A percentile compares a stretch with the other conserved stretches of the same genome.
These are phyloP conservation scores for Simmondsia chinensis DNA, from an alignment of 148 eudicot genomes.

Conservation along the genomic window DNA sequence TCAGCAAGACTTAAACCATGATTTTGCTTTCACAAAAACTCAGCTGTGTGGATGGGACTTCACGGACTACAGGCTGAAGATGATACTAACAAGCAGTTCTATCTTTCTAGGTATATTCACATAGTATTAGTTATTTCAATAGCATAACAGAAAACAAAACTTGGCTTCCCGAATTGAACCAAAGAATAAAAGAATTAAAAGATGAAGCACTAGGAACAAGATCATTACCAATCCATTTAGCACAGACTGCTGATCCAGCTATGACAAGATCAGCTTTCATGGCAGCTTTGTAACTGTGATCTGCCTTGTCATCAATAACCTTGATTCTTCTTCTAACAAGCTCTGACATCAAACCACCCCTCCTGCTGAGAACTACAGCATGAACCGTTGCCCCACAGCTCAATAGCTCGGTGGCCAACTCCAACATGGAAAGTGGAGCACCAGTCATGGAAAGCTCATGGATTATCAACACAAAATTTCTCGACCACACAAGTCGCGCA, in stretches of 20 bases:
- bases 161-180: too few relatives aligned
- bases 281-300: slow-evolving; percentile 83
- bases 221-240: slow-evolving; percentile 87
- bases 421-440: slow-evolving; percentile 97
- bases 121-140: too few relatives aligned
- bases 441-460: slow-evolving; percentile 99
- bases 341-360: slow-evolving; percentile 85
- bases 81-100: too few relatives aligned
- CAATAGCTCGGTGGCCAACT: slow-evolving; percentile 84
- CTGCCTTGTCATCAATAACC: slow-evolving; percentile 74
- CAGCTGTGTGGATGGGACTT: too few relatives aligned
- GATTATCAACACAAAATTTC: slow-evolving; percentile 78
- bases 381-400: slow-evolving; percentile 97
- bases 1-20: too few relatives aligned
- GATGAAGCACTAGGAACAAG: background rate
- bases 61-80: too few relatives aligned
- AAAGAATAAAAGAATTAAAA: too few relatives aligned
- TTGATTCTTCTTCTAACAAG: slow-evolving; percentile 79
- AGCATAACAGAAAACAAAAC: too few relatives aligned
- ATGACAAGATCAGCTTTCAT: slow-evolving; percentile 94
- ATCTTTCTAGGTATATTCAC: too few relatives aligned
- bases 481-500: slow-evolving; percentile 93
- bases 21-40: too few relatives aligned
- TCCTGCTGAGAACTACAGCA: slow-evolving; percentile 73
- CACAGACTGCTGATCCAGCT: slow-evolving; percentile 97